Evolutionary conservation across 306 rosid genomes (phyloP), one percentile per base, ranked within the genome.

Genomic region (Cucurbita pepo): DNA sequence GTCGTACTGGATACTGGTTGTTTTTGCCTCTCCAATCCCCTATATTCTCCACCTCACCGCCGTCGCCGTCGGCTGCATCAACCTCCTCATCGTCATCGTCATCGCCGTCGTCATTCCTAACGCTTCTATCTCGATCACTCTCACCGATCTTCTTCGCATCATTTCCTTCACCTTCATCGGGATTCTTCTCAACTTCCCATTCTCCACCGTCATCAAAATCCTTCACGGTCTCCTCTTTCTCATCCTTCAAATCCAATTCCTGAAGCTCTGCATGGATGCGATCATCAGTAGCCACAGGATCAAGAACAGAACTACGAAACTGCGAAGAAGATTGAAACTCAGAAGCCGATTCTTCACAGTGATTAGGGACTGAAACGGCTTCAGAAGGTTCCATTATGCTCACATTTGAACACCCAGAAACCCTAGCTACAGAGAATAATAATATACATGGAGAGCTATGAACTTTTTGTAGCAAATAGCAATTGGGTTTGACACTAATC

Each of bases 351-450:
- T 66, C 83, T 19, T 21, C n/a, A 55, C 37, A 47, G 67, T 86
- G 64, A 67, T 69, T 70, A 19, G 81, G 59, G 34, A 76, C 54
- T 15, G 78, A 16, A 50, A 55, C 75, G 9, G 86, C 79, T 83
- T 91, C 87, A 86, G 87, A 83, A 77, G 63, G 78, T 71, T 82
- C 92, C 99, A 91, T 95, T 81, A 79, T 89, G 79, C 87, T 82
- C 92, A 91, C 97, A 89, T 95, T 88, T 91, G 96, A 91, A 87
- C 45, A 30, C 48, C 9, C 50, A 63, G 74, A 75, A 84, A 83
- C 97, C 99, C 99, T 95, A 93, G 76, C 63, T 72, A 55, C 65
- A 72, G 76, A 72, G 19, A 54, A 55, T 22, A 40, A 72, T 37
- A 40, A 72, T 37, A 57, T 48, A 48, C 73, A 69, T 48, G 73